Evolutionary conservation across 2,329 filamentous ascomycete species (phyloP).

Genomic region (Fusarium sulawesiense): DNA sequence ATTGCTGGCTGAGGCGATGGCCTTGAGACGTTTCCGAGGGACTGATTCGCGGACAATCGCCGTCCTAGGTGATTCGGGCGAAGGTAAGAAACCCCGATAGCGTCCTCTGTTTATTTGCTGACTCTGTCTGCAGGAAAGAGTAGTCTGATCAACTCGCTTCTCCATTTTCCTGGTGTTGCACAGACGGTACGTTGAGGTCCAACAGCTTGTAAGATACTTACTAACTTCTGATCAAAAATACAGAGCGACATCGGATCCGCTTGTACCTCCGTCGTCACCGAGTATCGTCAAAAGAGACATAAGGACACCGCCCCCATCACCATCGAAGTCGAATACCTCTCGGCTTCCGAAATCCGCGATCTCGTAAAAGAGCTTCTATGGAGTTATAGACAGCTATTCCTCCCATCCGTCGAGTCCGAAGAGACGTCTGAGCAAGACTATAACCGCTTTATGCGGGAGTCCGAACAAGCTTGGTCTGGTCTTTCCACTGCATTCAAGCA

Average conservation of each 20-base stretch:
- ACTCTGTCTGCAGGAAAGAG: no score
- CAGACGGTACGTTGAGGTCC: no score
- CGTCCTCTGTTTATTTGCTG: no score
- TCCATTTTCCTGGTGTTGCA: conserved; percentile 47
- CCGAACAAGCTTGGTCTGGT: conserved; percentile 57
- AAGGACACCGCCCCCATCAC: conserved; percentile 42
- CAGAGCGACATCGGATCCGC: conserved; percentile 49
- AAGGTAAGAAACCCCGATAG: neutral
- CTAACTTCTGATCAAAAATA: neutral
- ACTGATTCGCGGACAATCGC: conserved; percentile 25
- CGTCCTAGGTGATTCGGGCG: conserved; percentile 25
- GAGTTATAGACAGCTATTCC: conserved; percentile 49
- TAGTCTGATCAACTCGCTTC: conserved; percentile 42
- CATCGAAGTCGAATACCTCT: conserved; percentile 51
- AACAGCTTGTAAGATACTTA: no score
- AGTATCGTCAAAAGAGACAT: conserved; percentile 48
- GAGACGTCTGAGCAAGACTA: conserved; percentile 43
- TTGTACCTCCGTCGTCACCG: conserved; percentile 51
- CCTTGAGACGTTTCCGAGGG: conserved; percentile 6
- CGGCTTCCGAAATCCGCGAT: conserved; percentile 42
- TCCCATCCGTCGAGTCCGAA: conserved; percentile 38
- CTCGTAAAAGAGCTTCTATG: conserved; percentile 48
- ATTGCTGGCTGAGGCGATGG: neutral
- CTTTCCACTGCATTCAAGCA: conserved; percentile 51
- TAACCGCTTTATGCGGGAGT: conserved; percentile 43